Conservation (phyloP, 1,284 basidiomycete genomes). For the Paramarasmius palmivorus region DNA sequence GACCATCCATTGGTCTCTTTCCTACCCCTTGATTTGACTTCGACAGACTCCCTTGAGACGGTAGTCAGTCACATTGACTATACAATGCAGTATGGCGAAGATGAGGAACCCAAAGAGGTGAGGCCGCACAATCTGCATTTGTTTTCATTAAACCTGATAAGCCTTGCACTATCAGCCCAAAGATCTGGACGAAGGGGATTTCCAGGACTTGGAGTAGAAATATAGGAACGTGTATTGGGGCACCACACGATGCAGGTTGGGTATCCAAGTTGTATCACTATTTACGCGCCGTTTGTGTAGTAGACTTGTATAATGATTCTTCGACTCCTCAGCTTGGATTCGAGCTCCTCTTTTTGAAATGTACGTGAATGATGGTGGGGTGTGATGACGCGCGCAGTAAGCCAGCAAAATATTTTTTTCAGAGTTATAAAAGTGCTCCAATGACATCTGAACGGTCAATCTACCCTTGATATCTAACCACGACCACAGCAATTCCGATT, state of each 20-base stretch:
- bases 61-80: slow-evolving; percentile 97
- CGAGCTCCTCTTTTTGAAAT: too few relatives aligned
- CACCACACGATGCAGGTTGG: neutral
- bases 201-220: slow-evolving; percentile 64
- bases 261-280: neutral
- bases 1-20: slow-evolving; percentile 98
- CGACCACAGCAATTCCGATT: slow-evolving; percentile 2
- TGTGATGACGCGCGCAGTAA: neutral
- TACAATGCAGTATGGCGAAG: slow-evolving; percentile 95
- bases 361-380: too few relatives aligned
- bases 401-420: too few relatives aligned
- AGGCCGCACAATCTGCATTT: slow-evolving; percentile 19
- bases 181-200: slow-evolving; percentile 88
- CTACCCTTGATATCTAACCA: neutral
- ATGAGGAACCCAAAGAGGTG: slow-evolving; percentile 90
- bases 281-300: neutral
- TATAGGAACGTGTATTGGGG: neutral
- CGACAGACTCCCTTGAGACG: slow-evolving; percentile 87
- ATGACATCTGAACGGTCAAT: too few relatives aligned
- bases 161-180: slow-evolving; percentile 54
- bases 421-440: neutral
- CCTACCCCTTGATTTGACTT: slow-evolving; percentile 90
- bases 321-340: neutral
- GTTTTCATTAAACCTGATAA: slow-evolving; percentile 1
- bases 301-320: neutral